Evolutionary conservation across 1,284 basidiomycete species (phyloP), one percentile per base, ranked within the genome.

Genomic region (Mycena citricolor): DNA sequence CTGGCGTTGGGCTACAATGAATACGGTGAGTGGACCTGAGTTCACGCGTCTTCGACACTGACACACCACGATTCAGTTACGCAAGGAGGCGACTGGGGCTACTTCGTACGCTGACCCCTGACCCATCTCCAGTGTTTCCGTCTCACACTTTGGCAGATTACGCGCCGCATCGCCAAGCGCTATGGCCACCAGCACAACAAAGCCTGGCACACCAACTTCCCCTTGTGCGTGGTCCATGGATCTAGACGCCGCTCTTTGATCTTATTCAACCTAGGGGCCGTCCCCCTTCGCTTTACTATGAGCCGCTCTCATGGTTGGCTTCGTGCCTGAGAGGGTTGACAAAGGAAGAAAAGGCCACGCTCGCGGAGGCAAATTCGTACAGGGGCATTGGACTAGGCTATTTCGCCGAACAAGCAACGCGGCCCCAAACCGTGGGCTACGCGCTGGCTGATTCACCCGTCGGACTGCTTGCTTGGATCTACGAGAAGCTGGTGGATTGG

Each of bases 391-490:
- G 71, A 28, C 39, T 17, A 10, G 77, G 74, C 4, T 79, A 77
- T 53, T 53, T 51, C 17, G 32, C 22, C 3, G 59, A 68, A 46
- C 77, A 80, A 34, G 42, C 60, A 1, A 78, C 74, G 1, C 68
- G 70, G 45, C 77, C 77, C 0, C 74, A 79, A 54, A 80, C 77
- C 0, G 54, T 81, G 10, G 74, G 73, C 0, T 77, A 76, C 53
- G 59, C 61, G 8, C 59, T 79, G 13, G 58, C 66, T 1, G 77
- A 79, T 54, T 77, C 75, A 5, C 78, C 78, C 4, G 64, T 70
- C 5, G 77, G 75, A 1, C 57, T 80, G 30, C 63, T 80, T 4
- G 72, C 74, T 4, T 80, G 77, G 74, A 73, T 80, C 32, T 75
- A 76, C 36, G 77, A 79, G 52, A 79, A 80, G 54, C 56, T 77